Conservation (phyloP, 306 rosid species). For the Trichosanthes cucumerina region DNA sequence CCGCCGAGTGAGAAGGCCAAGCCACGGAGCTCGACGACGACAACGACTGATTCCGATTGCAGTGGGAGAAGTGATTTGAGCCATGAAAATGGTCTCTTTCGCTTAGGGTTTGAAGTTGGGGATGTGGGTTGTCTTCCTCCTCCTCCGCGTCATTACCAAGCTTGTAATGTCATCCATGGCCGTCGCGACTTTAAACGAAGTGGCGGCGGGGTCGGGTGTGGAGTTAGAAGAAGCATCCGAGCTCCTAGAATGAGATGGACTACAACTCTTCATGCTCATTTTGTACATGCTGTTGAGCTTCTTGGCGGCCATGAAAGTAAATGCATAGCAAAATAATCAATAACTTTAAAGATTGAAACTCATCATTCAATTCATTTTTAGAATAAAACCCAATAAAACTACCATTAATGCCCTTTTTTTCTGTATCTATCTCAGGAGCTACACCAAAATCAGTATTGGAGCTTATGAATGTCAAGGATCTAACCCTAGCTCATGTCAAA, state of each 20-base stretch:
- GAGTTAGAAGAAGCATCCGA: slow-evolving; percentile 50
- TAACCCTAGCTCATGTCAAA: slow-evolving; percentile 95
- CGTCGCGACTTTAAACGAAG: slow-evolving; percentile 57
- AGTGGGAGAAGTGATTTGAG: slow-evolving; percentile 62
- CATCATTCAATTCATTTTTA: neutral
- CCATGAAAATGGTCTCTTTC: slow-evolving; percentile 40
- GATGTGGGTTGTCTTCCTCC: neutral
- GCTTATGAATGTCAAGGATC: slow-evolving; percentile 89
- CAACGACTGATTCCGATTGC: slow-evolving; percentile 49
- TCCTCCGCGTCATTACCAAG: neutral
- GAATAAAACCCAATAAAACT: neutral
- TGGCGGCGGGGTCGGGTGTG: slow-evolving; percentile 22
- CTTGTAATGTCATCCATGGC: slow-evolving; percentile 15
- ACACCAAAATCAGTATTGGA: slow-evolving; percentile 91
- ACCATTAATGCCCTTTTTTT: neutral
- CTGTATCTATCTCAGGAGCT: slow-evolving; percentile 42
- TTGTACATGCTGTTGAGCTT: slow-evolving; percentile 79
- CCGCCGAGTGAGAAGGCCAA: slow-evolving; percentile 2
- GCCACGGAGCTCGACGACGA: slow-evolving; percentile 21
- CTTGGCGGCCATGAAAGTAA: slow-evolving; percentile 96
- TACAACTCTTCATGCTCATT: slow-evolving; percentile 79
- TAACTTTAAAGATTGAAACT: neutral
- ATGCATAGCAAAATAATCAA: too few relatives aligned
- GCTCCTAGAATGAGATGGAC: slow-evolving; percentile 99
- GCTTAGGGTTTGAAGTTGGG: slow-evolving; percentile 38